A percentile compares a stretch with the other conserved stretches of the same genome.
phyloP scores from a whole-genome alignment of 352 stramenopile genomes.

The Lagenidium giganteum region DNA sequence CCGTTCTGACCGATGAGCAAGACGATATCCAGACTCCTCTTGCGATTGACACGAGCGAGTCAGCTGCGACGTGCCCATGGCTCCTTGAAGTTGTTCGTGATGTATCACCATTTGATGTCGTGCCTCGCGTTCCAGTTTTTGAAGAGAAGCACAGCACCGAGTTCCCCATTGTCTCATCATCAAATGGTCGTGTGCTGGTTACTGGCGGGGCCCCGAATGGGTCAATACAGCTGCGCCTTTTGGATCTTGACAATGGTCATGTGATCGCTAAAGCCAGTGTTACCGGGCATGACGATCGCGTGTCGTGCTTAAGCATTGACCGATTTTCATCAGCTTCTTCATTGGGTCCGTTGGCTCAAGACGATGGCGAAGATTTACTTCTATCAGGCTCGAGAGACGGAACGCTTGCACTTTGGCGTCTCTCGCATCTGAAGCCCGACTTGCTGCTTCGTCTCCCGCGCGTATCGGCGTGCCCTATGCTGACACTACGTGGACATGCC shows the following conservation, averaged over 20 bases:
- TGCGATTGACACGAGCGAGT: not conserved
- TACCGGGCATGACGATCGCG: constrained; percentile 53
- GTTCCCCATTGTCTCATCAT: constrained; percentile 63
- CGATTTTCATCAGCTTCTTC: constrained; percentile 45
- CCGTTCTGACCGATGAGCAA: too few relatives aligned
- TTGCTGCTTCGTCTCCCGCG: constrained; percentile 68
- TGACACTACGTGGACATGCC: constrained; percentile 59
- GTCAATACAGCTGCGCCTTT: constrained; percentile 64
- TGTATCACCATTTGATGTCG: constrained; percentile 73
- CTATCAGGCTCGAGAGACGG: constrained; percentile 69
- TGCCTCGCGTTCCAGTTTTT: constrained; percentile 75
- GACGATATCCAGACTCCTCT: not conserved
- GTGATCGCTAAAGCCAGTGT: constrained; percentile 80
- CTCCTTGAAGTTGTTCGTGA: constrained; percentile 62
- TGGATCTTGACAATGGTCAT: constrained; percentile 80
- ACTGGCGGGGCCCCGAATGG: constrained; percentile 69
- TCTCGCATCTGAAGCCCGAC: constrained; percentile 69
- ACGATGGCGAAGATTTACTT: constrained; percentile 69
- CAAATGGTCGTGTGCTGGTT: constrained; percentile 67
- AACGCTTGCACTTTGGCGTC: constrained; percentile 61
- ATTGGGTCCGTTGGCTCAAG: constrained; percentile 18
- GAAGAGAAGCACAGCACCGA: constrained; percentile 28
- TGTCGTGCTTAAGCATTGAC: constrained; percentile 75
- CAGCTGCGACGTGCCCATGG: constrained; percentile 45
- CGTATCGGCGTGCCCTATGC: constrained; percentile 56